phyloP scores from a whole-genome alignment of 345 rosid genomes.

The Lagerstroemia speciosa region DNA sequence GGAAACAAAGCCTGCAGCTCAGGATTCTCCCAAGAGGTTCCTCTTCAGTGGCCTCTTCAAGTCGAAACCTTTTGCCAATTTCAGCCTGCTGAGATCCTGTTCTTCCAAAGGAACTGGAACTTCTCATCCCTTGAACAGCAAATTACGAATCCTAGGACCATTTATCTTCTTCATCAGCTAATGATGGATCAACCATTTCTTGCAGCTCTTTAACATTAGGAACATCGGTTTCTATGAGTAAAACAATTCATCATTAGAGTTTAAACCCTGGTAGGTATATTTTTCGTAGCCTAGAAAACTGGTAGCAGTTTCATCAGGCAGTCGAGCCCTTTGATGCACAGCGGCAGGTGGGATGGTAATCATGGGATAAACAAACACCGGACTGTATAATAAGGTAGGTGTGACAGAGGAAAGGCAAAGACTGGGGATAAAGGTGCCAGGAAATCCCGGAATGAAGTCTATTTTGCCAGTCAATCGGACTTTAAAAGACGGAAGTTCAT shows the following conservation, averaged over 20 bases:
- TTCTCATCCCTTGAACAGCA: background rate
- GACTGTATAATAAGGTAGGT: too few relatives aligned
- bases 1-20: conserved; percentile 30
- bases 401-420: too few relatives aligned
- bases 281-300: background rate
- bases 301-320: background rate
- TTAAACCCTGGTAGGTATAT: background rate
- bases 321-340: background rate
- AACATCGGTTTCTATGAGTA: background rate
- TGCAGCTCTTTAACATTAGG: background rate
- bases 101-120: conserved; percentile 28
- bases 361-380: background rate
- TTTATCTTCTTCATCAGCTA: too few relatives aligned
- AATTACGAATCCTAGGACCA: background rate
- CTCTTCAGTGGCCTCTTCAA: conserved; percentile 71
- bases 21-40: conserved; percentile 63
- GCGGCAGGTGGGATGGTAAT: background rate
- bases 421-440: too few relatives aligned
- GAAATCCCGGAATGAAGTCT: too few relatives aligned
- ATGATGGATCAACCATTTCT: background rate
- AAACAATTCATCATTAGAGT: background rate
- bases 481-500: too few relatives aligned
- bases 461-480: too few relatives aligned
- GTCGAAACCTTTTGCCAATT: too few relatives aligned
- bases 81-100: conserved; percentile 74